Evolutionary conservation across 305 asterid genomes (phyloP), one percentile per base, ranked within the genome.

Genomic region (Fraxinus baroniana): DNA sequence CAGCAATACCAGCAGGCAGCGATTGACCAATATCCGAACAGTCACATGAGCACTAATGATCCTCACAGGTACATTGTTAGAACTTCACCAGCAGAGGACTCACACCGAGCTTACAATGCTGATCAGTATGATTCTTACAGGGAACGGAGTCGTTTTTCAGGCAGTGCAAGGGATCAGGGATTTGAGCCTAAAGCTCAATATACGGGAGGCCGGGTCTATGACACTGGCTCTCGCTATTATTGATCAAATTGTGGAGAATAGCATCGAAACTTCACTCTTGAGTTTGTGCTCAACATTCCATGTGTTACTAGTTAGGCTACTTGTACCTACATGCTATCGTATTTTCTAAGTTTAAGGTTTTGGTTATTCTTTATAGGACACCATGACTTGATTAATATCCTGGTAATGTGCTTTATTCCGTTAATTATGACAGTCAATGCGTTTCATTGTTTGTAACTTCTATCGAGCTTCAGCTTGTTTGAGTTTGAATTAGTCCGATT

Each of bases 201-300:
- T 78, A 91, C 97, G 1, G 92, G 97, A 66, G 94, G 97, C 52
- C 94, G 97, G 15, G 88, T 89, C 70, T 93, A 94, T 79, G 94
- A 89, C 79, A 84, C 90, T 6, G 89, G 93, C 77, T 85, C 97
- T 0, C 97, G 93, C 41, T 91, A 90, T 64, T 92, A 92, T 78
- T 92, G 84, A 85, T 68, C 74, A 36, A 80, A 49, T 49, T 49
- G 46, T 44, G 64, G 7, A 32, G 74, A 78, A 30, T 82, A 55
- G 35, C 13, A 13, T 83, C 62, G 80, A 37, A 41, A 37, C 8
- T 36, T 62, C 7, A 49, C 22, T 35, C 55, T 74, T 6, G 60
- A 64, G 78, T 74, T 76, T 71, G 77, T 35, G 20, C 74, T 52
- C 26, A 5, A 35, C 62, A 74, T 79, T 39, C 72, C 72, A 52